These are phyloP conservation scores for Cicer chorassanicum DNA, from an alignment of 306 rosid species.

Conservation along the genomic window DNA sequence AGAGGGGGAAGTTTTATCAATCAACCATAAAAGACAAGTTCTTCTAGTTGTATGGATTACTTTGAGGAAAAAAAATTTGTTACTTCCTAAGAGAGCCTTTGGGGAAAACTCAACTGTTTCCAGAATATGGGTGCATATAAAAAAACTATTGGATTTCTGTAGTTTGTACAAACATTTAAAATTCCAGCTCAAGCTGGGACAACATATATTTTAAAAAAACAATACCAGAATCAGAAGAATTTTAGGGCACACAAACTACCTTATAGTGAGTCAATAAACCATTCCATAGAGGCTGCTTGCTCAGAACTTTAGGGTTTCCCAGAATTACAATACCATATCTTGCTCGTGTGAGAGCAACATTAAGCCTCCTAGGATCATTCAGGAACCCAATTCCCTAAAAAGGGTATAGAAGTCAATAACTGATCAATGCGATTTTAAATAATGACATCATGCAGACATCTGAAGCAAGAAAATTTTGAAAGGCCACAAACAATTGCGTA, in stretches of 20 bases:
- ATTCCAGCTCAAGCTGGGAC: slow-evolving; percentile 10
- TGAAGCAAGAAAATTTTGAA: neutral
- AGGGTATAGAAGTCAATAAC: slow-evolving; percentile 39
- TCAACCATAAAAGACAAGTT: slow-evolving; percentile 11
- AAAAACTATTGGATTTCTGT: slow-evolving; percentile 1
- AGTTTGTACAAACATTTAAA: slow-evolving; percentile 22
- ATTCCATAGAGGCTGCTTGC: slow-evolving; percentile 99
- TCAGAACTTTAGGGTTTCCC: slow-evolving; percentile 97
- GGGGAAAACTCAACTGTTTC: neutral
- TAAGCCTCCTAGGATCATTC: slow-evolving; percentile 97
- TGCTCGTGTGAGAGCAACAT: slow-evolving; percentile 97
- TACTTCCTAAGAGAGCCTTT: neutral
- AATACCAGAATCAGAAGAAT: slow-evolving; percentile 12
- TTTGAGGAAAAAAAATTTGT: neutral
- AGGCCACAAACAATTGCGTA: neutral
- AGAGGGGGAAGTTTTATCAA: neutral
- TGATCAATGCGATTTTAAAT: slow-evolving; percentile 11
- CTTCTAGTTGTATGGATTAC: neutral
- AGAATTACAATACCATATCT: slow-evolving; percentile 98
- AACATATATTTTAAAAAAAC: slow-evolving; percentile 6
- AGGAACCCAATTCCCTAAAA: slow-evolving; percentile 95
- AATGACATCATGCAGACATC: neutral
- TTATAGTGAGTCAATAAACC: slow-evolving; percentile 94
- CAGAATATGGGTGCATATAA: slow-evolving; percentile 9
- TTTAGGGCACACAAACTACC: slow-evolving; percentile 54